phyloP scores from a whole-genome alignment of 1,284 basidiomycete species.

The Leccinum pachyderme region DNA sequence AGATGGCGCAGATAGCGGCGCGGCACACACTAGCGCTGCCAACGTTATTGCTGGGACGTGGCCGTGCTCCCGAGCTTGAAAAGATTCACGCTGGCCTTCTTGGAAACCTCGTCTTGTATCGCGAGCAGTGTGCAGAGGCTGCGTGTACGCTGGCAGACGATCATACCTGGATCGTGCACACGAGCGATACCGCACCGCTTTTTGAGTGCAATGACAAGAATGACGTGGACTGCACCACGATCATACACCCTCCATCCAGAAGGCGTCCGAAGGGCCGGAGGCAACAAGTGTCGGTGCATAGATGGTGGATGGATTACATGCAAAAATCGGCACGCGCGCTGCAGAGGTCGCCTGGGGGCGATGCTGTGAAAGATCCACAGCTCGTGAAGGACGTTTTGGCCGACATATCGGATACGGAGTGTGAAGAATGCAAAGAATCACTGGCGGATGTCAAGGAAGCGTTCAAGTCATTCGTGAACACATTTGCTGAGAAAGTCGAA shows the following conservation, averaged over 20 bases:
- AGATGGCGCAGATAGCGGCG: conserved; percentile 14
- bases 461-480: conserved; percentile 11
- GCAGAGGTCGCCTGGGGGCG: not conserved
- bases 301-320: conserved; percentile 19
- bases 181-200: not conserved
- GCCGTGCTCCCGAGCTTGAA: conserved; percentile 16
- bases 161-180: conserved; percentile 9
- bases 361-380: conserved; percentile 4
- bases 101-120: conserved; percentile 14
- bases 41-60: not conserved
- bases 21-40: conserved; percentile 8
- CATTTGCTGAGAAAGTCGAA: conserved; percentile 13
- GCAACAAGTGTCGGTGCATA: conserved; percentile 1
- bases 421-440: not conserved
- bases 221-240: not conserved
- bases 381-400: not conserved
- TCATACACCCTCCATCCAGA: conserved; percentile 1
- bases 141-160: conserved; percentile 4
- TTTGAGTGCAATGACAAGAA: not conserved
- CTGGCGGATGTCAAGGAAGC: not conserved
- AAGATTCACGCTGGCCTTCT: conserved; percentile 9
- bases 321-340: conserved; percentile 9
- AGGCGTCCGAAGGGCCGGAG: not conserved
- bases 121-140: conserved; percentile 3
- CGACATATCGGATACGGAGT: conserved; percentile 8